Conservation (phyloP, 768 basidiomycete genomes). For the Lyophyllum atratum region DNA sequence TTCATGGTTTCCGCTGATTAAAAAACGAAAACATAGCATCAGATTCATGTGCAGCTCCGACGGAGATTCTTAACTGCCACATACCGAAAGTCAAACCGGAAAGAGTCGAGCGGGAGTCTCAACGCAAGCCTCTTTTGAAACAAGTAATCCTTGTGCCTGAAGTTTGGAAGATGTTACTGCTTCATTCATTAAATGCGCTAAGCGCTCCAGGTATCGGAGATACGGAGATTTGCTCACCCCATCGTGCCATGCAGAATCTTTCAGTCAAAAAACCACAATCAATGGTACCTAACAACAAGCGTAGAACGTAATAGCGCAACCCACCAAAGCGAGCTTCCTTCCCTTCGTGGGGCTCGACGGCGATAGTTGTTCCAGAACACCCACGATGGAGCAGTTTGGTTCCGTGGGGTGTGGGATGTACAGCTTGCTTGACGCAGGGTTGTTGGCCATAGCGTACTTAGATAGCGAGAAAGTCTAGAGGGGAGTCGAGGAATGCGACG, state of each 20-base stretch:
- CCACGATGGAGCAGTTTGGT: slow-evolving; percentile 48
- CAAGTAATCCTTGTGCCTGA: slow-evolving; percentile 84
- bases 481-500: background rate
- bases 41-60: slow-evolving; percentile 4
- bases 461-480: background rate
- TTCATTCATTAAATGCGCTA: slow-evolving; percentile 16
- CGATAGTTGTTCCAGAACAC: slow-evolving; percentile 62
- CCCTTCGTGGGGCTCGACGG: slow-evolving; percentile 53
- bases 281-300: slow-evolving; percentile 11
- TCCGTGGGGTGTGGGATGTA: slow-evolving; percentile 51
- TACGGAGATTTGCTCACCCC: slow-evolving; percentile 55
- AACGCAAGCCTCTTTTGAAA: slow-evolving; percentile 74
- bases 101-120: slow-evolving; percentile 72
- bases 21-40: background rate
- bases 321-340: slow-evolving; percentile 65
- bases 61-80: slow-evolving; percentile 19
- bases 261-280: slow-evolving; percentile 11
- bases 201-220: slow-evolving; percentile 22
- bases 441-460: slow-evolving; percentile 25
- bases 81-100: slow-evolving; percentile 86
- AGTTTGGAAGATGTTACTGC: slow-evolving; percentile 21
- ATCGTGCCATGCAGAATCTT: slow-evolving; percentile 81
- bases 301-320: slow-evolving; percentile 24
- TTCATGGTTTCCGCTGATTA: slow-evolving; percentile 73
- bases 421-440: slow-evolving; percentile 48